Evolutionary conservation across 2,329 filamentous ascomycete species (phyloP), one percentile per base, ranked within the genome.

Genomic region (Colletotrichum godetiae): DNA sequence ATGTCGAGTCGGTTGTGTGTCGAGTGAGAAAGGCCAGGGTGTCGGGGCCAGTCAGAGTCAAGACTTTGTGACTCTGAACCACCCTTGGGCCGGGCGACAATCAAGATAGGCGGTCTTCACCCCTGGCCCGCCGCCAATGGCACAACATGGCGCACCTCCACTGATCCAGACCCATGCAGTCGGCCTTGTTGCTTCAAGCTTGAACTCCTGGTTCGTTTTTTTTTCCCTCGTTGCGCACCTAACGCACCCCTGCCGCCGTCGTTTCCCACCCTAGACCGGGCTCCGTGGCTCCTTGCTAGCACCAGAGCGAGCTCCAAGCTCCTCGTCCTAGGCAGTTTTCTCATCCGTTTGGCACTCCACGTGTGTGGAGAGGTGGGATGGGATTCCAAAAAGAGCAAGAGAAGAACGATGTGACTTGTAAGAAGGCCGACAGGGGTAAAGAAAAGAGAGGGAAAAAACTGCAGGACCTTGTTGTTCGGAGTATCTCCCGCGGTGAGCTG

Each of bases 71-170:
- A 57, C 55, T 64, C 46, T 37, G 46, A 42, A 11, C 35, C 42
- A 68, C 66, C 60, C 27, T 61, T 46, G 56, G 49, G 56, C 67
- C 67, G 56, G 71, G 71, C 61, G 61, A 71, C 67, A 66, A 66
- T 66, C 67, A 73, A 73, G 67, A 73, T 56, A 65, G 62, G 52
- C 61, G 46, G 61, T 35, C 46, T 33, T 52, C 46, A 46, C 66
- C 68, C 70, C 66, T 73, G 70, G 60, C 60, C 67, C 60, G 67
- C 61, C 67, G 49, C 71, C 71, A 73, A 71, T 73, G 71, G 71
- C 71, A 73, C 71, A 73, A 73, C 71, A 73, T 73, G 71, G 71
- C 71, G 71, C 67, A 66, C 71, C 67, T 62, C 70, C 70, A 65
- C 64, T 37, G 67, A 73, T 56, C 59, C 67, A 73, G 70, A 31